Evolutionary conservation across 2,329 filamentous ascomycete genomes (phyloP), one percentile per base, ranked within the genome.

Genomic region (Colletotrichum zoysiae): DNA sequence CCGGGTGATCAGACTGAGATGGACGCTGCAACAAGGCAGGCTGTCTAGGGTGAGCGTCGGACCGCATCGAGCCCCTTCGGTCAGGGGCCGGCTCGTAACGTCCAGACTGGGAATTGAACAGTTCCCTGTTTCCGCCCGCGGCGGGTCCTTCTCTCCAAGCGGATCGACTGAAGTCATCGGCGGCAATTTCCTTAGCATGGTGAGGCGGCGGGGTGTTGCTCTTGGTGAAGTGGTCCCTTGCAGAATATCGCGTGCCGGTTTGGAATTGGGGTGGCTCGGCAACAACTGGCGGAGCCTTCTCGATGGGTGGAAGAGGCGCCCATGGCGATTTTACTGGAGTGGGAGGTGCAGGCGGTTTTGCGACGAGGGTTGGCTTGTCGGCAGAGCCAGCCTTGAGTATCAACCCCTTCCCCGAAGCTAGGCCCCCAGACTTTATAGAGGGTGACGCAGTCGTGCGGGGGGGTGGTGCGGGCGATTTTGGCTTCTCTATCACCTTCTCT

Each of bases 81-180:
- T 97, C 94, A 64, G 88, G 85, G 4, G 95, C 95, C 20, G 95
- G 95, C 79, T 98, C 95, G 76, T 97, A 97, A 62, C 94, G 92
- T 23, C 95, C 95, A 65, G 94, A 97, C 67, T 97, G 93, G n/a
- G 95, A 97, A 79, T 98, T 98, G 83, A 91, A 98, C 0, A 98
- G 85, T 80, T 98, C 95, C 68, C 93, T 87, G 73, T 89, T 91
- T 14, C 87, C 86, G 67, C 88, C 86, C 0, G 85, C 79, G 0
- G 85, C 79, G 46, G 87, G 86, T 6, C 91, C 88, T 73, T 97
- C 94, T 77, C 93, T 89, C 91, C 93, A 97, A 44, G 91, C 89
- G 64, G 92, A 90, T 74, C 96, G 89, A 79, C 92, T 97, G 78
- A 98, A 98, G 75, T 97, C 95, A 80, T 98, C 96, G 0, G 95